Conservation (phyloP, 352 stramenopile genomes). For the Globisporangium sylvaticum region DNA sequence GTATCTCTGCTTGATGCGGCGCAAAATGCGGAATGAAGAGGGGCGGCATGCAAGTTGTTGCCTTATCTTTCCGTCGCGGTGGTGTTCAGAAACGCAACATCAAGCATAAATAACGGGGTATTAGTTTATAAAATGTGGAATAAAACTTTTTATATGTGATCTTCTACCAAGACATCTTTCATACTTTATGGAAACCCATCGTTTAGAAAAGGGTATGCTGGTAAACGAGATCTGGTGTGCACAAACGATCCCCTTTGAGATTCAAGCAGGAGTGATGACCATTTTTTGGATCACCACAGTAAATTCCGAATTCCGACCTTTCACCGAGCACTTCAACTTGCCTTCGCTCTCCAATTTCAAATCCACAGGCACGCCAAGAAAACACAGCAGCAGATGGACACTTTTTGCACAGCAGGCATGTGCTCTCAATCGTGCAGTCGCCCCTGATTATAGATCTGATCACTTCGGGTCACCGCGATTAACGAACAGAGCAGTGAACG, state of each 20-base stretch:
- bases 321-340: background rate
- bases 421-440: too few relatives aligned
- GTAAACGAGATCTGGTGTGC: background rate
- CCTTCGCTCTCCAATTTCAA: background rate
- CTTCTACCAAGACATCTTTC: background rate
- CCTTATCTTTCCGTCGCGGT: background rate
- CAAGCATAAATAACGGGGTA: background rate
- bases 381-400: too few relatives aligned
- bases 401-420: too few relatives aligned
- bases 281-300: background rate
- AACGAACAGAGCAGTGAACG: too few relatives aligned
- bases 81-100: conserved; percentile 3
- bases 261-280: conserved; percentile 1
- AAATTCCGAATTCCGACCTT: background rate
- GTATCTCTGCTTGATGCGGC: background rate
- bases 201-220: background rate
- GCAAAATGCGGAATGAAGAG: conserved; percentile 1
- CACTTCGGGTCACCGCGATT: too few relatives aligned
- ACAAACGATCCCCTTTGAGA: background rate
- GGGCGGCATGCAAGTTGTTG: background rate
- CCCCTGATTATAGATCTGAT: too few relatives aligned
- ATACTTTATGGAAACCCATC: background rate
- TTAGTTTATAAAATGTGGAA: background rate
- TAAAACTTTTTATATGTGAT: background rate
- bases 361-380: background rate